Conservation (phyloP, 371 early-diverging fungal genomes). For the Mortierella sp. region DNA sequence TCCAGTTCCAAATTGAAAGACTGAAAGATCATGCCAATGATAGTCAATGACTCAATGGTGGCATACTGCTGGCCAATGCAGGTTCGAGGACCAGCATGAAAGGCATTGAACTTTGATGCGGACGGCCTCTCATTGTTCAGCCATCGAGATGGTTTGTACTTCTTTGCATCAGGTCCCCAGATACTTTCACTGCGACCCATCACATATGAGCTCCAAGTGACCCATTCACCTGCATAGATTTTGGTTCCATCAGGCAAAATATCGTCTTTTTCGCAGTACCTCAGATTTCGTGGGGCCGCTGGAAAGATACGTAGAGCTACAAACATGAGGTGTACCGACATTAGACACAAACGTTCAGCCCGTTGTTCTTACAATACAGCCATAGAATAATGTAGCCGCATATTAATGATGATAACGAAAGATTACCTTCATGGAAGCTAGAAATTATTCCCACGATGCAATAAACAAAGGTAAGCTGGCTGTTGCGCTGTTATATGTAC, state of each 20-base stretch:
- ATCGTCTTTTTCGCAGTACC: constrained; percentile 68
- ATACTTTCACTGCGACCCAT: constrained; percentile 67
- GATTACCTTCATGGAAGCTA: background rate
- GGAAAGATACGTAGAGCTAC: constrained; percentile 18
- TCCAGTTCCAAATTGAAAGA: constrained; percentile 57
- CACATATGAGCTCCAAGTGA: constrained; percentile 64
- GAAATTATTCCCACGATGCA: background rate
- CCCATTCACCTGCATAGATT: constrained; percentile 63
- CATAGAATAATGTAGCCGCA: too few species aligned
- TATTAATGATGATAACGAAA: background rate
- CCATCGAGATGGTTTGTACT: constrained; percentile 78
- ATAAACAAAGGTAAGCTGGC: background rate
- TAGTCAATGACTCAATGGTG: constrained; percentile 62
- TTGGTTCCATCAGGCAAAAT: constrained; percentile 72
- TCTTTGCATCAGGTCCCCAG: constrained; percentile 74
- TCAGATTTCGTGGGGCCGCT: constrained; percentile 68
- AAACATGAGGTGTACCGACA: background rate
- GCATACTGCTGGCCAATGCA: constrained; percentile 66
- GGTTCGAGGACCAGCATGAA: constrained; percentile 64
- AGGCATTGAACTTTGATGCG: constrained; percentile 55
- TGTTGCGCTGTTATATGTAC: too few species aligned
- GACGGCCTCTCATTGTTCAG: constrained; percentile 34
- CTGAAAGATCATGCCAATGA: constrained; percentile 61
- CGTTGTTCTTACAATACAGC: background rate
- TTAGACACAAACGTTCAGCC: background rate